Base-by-base conservation (phyloP, 169 alveolate species). In the Amoebophrya sp. region DNA sequence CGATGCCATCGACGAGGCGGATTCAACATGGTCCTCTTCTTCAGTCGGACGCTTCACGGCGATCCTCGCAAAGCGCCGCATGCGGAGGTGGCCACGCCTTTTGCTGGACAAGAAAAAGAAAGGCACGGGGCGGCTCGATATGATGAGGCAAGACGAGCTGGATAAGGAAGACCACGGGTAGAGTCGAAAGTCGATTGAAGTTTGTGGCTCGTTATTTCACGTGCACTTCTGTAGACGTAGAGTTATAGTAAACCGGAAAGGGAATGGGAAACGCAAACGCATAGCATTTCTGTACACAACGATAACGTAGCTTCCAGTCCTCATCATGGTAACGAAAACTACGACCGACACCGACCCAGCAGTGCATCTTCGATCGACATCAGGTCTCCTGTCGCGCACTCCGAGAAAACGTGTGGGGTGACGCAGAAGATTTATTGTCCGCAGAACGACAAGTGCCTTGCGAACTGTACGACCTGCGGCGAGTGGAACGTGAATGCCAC, bases 1-100 rank as follows among this genome's bases (percentile, higher is more conserved):
- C 41, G 94, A 92, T 31, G 67, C 88, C 41, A 45, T 92, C 45
- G 94, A 92, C 39, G 39, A 92, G 20, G 91, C 91, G 7, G 69
- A 40, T 7, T 92, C 94, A 38, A 93, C 89, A 26, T 94, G 94
- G 91, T 92, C 95, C 23, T 69, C 92, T 39, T 94, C 94, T 23
- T 93, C 95, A 29, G 95, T 93, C 10, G 95, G 95, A 26, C 91
- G 92, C 45, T 50, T 94, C 16, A 69, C 94, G 5, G 90, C 94
- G 13, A 93, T 92, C 31, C 92, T 94, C 20, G 88, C 91, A 26
- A 94, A 94, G 89, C 29, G 34, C 13, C 41, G 45, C 39, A 34
- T 40, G 90, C 45, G 90, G 4, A n/a, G 90, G 29, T 88, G 90
- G 90, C 90, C 90, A 2, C 50, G 90, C 2, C 69, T 88, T 48